phyloP scores from a whole-genome alignment of 176 grass and related monocot species.

The Eragrostis nindensis region DNA sequence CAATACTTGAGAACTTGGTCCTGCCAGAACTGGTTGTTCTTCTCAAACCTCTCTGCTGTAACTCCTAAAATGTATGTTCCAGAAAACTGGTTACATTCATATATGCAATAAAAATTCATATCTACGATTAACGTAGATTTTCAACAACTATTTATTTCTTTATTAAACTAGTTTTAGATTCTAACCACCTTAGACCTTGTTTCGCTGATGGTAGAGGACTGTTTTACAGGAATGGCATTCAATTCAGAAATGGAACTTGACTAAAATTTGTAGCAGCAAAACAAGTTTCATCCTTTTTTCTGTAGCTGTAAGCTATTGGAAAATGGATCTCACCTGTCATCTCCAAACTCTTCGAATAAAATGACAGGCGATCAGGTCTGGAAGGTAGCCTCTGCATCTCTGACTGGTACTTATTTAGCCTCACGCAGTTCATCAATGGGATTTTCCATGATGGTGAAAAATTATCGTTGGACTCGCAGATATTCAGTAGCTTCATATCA shows the following conservation, averaged over 20 bases:
- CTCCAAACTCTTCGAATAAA: conserved; percentile 90
- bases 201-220: background rate
- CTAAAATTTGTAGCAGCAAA: conserved; percentile 33
- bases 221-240: too few species aligned
- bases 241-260: conserved; percentile 17
- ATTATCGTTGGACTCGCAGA: conserved; percentile 60
- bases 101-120: conserved; percentile 24
- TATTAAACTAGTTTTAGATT: background rate
- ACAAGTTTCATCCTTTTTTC: background rate
- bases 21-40: conserved; percentile 75
- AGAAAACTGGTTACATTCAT: conserved; percentile 38
- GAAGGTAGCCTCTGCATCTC: conserved; percentile 69
- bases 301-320: conserved; percentile 26
- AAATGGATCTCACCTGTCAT: conserved; percentile 74
- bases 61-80: conserved; percentile 66
- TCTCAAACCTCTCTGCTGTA: conserved; percentile 65
- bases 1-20: conserved; percentile 78
- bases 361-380: conserved; percentile 64
- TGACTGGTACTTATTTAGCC: conserved; percentile 48
- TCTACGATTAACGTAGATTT: conserved; percentile 14
- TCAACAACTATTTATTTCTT: background rate
- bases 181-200: conserved; percentile 1
- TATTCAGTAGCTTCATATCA: conserved; percentile 66
- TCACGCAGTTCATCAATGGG: conserved; percentile 82
- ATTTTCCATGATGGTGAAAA: conserved; percentile 72